Evolutionary conservation across 2,329 filamentous ascomycete genomes (phyloP).

Genomic region (Neonectria magnoliae): DNA sequence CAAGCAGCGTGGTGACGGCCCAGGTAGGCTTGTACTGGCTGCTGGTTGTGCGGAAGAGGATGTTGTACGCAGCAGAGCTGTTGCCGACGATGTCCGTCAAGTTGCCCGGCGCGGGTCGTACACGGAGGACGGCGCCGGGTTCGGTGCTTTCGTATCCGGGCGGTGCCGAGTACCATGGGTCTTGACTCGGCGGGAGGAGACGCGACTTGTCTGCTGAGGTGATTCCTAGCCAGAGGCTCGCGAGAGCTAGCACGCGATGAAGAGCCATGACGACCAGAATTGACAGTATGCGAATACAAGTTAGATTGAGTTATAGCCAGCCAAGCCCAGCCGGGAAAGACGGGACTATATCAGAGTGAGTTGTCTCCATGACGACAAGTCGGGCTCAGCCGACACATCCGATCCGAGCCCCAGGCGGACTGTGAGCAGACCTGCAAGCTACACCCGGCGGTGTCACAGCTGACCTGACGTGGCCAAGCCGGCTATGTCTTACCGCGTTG

Average conservation of each 20-base stretch:
- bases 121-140: conserved; percentile 37
- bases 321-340: background rate
- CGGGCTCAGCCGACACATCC: background rate
- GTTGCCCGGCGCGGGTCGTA: conserved; percentile 38
- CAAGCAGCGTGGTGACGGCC: conserved; percentile 38
- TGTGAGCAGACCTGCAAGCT: background rate
- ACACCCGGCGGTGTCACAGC: no score
- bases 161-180: conserved; percentile 41
- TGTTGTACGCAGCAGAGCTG: conserved; percentile 34
- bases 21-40: conserved; percentile 37
- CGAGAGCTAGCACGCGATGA: conserved; percentile 21
- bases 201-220: background rate
- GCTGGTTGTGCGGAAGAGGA: conserved; percentile 40
- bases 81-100: conserved; percentile 33
- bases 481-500: no score
- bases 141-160: conserved; percentile 27
- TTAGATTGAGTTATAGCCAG: background rate
- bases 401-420: no score
- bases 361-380: background rate
- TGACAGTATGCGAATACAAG: no score
- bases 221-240: conserved; percentile 33
- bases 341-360: background rate
- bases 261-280: conserved; percentile 21
- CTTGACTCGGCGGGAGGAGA: conserved; percentile 33
- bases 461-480: no score